Conservation (phyloP, 306 rosid species). For the Castanea mollissima region DNA sequence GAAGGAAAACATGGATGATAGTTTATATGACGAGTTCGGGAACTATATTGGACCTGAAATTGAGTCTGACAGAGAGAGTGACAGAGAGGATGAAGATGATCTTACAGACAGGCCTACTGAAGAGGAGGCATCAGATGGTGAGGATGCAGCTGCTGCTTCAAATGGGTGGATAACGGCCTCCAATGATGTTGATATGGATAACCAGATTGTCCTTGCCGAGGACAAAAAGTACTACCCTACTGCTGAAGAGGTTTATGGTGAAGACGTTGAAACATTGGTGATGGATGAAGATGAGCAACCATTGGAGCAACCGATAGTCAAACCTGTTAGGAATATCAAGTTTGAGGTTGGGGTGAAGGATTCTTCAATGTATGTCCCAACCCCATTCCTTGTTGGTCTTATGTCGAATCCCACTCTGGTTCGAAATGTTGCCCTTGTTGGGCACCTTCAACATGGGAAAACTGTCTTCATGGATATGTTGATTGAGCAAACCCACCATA, state of each 20-base stretch:
- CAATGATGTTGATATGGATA: conserved; percentile 71
- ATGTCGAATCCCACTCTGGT: conserved; percentile 90
- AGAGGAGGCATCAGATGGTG: conserved; percentile 54
- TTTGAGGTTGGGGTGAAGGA: conserved; percentile 99
- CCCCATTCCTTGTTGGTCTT: conserved; percentile 77
- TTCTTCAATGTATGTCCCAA: conserved; percentile 81
- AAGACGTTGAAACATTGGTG: conserved; percentile 90
- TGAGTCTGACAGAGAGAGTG: conserved; percentile 87
- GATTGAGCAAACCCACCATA: conserved; percentile 93
- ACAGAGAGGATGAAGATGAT: conserved; percentile 64
- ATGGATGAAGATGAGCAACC: conserved; percentile 98
- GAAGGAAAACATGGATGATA: conserved; percentile 66
- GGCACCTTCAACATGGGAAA: conserved; percentile 93
- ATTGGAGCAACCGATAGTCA: conserved; percentile 72
- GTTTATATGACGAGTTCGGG: conserved; percentile 93
- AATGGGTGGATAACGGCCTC: conserved; percentile 80
- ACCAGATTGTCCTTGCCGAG: conserved; percentile 89
- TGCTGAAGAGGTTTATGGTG: conserved; percentile 93
- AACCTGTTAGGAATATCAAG: conserved; percentile 72
- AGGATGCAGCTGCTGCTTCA: conserved; percentile 37
- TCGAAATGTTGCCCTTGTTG: conserved; percentile 88
- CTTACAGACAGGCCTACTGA: conserved; percentile 50
- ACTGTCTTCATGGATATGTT: conserved; percentile 97
- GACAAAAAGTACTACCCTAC: conserved; percentile 97
- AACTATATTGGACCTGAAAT: conserved; percentile 98